Percentiles rank a stretch among this genome's conserved stretches.
Evolutionary conservation across 352 stramenopile species (phyloP).

Genomic region (Blastocystis sp.): DNA sequence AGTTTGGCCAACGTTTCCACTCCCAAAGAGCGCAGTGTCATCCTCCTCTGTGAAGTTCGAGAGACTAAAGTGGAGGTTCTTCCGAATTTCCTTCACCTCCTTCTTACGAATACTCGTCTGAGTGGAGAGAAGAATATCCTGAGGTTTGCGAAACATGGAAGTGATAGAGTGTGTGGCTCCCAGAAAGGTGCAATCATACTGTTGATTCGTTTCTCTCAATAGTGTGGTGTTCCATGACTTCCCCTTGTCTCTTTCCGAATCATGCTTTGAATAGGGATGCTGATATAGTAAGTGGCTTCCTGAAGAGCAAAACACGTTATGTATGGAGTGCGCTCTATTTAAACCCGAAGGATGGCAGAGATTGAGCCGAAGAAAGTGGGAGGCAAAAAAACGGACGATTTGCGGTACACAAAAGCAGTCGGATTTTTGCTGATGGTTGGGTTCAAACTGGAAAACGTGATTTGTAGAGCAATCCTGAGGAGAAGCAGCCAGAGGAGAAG

Average conservation of each 20-base stretch:
- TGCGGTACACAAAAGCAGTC: too few species aligned
- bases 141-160: slow-evolving; percentile 39
- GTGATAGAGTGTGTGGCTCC: neutral
- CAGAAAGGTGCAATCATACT: too few species aligned
- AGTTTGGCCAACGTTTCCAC: neutral
- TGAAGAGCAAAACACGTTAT: too few species aligned
- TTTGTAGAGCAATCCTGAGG: neutral
- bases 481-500: slow-evolving; percentile 3
- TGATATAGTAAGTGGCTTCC: too few species aligned
- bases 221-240: too few species aligned
- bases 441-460: neutral
- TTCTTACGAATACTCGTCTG: slow-evolving; percentile 50
- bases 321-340: too few species aligned
- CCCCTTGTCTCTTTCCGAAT: too few species aligned
- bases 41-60: slow-evolving; percentile 33
- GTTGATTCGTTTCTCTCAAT: neutral
- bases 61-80: slow-evolving; percentile 14
- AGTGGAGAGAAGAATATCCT: slow-evolving; percentile 28
- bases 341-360: too few species aligned
- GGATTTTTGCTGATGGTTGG: too few species aligned
- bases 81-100: slow-evolving; percentile 50
- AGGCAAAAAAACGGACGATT: too few species aligned
- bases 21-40: slow-evolving; percentile 34
- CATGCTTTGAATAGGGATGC: too few species aligned
- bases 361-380: too few species aligned